phyloP scores from a whole-genome alignment of 2,329 filamentous ascomycete species.

The Fusarium tupiense region DNA sequence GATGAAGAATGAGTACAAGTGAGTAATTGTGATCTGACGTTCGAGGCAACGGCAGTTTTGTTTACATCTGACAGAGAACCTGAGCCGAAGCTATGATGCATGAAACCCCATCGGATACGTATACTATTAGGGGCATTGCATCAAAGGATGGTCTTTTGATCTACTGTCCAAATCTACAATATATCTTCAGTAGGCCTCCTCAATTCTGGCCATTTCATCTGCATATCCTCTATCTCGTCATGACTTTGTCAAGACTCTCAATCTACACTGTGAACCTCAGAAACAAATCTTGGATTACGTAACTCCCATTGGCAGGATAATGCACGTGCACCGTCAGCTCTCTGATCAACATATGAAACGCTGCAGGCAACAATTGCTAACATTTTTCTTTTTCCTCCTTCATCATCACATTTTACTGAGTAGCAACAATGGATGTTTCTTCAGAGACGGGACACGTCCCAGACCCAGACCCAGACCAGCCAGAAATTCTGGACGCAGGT shows the following conservation, averaged over 20 bases:
- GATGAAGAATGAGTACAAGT: not conserved
- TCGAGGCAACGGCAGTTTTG: not conserved
- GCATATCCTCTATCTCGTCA: not conserved
- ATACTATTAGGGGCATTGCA: no score
- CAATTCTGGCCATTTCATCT: not conserved
- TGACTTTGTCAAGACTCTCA: not conserved
- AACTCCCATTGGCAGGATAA: not conserved
- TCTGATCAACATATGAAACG: not conserved
- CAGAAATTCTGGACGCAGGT: not conserved
- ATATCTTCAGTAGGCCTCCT: no score
- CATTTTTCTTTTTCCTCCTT: not conserved
- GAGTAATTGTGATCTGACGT: not conserved
- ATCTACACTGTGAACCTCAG: not conserved
- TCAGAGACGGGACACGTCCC: no score
- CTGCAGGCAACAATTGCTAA: not conserved
- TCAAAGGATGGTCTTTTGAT: not conserved
- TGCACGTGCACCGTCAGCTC: not conserved
- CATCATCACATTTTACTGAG: not conserved
- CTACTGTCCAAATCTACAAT: accelerated
- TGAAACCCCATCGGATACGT: not conserved
- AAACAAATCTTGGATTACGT: not conserved
- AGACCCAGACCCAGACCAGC: not conserved
- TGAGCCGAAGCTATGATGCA: not conserved
- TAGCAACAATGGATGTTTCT: not conserved
- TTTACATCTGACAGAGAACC: not conserved